Conservation (phyloP, 257 asterid species). For the Lycium barbarum region DNA sequence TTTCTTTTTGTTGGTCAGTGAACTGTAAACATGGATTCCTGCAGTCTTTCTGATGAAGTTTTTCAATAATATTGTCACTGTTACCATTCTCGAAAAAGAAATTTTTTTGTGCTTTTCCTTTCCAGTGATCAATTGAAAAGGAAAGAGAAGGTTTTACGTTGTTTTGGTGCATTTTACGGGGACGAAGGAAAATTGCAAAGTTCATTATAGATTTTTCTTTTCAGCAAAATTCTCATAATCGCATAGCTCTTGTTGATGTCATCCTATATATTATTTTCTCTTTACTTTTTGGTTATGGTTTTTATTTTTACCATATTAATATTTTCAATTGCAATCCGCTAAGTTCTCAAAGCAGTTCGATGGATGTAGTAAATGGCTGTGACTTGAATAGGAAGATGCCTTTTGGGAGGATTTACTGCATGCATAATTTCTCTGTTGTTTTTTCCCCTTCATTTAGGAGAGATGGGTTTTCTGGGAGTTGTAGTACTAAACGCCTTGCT, state of each 20-base stretch:
- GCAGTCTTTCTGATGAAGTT: too few relatives aligned
- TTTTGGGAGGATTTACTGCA: background rate
- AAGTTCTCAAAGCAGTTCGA: background rate
- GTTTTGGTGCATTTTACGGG: conserved; percentile 47
- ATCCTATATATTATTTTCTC: background rate
- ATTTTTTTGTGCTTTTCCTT: conserved; percentile 34
- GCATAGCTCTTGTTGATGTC: conserved; percentile 16
- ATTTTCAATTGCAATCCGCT: background rate
- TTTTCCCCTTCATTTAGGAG: background rate
- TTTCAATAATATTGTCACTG: too few relatives aligned
- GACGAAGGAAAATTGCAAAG: conserved; percentile 44
- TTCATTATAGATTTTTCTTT: conserved; percentile 29
- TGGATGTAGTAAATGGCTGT: background rate
- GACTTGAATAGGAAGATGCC: background rate
- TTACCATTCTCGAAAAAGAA: background rate
- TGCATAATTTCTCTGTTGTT: background rate
- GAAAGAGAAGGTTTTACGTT: conserved; percentile 40
- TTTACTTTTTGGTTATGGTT: background rate
- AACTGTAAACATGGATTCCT: too few relatives aligned
- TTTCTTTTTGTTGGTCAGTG: too few relatives aligned
- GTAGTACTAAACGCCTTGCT: background rate
- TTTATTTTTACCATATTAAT: background rate
- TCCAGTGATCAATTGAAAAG: conserved; percentile 37
- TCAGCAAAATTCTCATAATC: conserved; percentile 21
- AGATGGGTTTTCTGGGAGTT: background rate